These are phyloP conservation scores for Antrodiella citrinella DNA, from an alignment of 768 basidiomycete species.

Conservation along the genomic window DNA sequence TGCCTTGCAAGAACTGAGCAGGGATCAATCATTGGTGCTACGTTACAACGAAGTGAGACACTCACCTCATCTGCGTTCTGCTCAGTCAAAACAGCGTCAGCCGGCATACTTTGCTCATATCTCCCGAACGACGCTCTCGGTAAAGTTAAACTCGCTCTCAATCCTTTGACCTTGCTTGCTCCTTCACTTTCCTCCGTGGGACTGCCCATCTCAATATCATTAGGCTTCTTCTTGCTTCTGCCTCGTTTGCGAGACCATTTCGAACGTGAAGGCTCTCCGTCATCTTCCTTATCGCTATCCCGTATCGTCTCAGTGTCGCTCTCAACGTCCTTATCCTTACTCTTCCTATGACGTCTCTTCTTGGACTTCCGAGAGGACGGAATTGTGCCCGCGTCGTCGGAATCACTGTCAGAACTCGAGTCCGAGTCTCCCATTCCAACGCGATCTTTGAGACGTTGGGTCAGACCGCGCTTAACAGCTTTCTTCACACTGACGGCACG, in stretches of 20 bases:
- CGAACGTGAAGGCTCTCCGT: not conserved
- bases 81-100: conserved; percentile 76
- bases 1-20: conserved; percentile 63
- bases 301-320: not conserved
- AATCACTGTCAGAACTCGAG: conserved; percentile 37
- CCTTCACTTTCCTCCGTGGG: conserved; percentile 8
- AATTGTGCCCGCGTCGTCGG: conserved; percentile 24
- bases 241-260: conserved; percentile 7
- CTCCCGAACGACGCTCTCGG: conserved; percentile 19
- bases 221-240: conserved; percentile 11
- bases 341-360: conserved; percentile 11
- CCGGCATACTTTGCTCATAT: conserved; percentile 77
- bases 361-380: not conserved
- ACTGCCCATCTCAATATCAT: conserved; percentile 26
- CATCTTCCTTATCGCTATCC: conserved; percentile 2
- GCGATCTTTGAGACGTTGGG: conserved; percentile 66
- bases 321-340: conserved; percentile 1
- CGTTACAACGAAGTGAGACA: too few species aligned
- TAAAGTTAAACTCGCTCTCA: conserved; percentile 15
- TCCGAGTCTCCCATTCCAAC: conserved; percentile 57
- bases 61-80: conserved; percentile 67
- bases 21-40: too few species aligned
- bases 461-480: conserved; percentile 72
- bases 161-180: conserved; percentile 19
- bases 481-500: conserved; percentile 73